phyloP scores from a whole-genome alignment of 2,329 filamentous ascomycete genomes.

The Parastagonospora avenae region DNA sequence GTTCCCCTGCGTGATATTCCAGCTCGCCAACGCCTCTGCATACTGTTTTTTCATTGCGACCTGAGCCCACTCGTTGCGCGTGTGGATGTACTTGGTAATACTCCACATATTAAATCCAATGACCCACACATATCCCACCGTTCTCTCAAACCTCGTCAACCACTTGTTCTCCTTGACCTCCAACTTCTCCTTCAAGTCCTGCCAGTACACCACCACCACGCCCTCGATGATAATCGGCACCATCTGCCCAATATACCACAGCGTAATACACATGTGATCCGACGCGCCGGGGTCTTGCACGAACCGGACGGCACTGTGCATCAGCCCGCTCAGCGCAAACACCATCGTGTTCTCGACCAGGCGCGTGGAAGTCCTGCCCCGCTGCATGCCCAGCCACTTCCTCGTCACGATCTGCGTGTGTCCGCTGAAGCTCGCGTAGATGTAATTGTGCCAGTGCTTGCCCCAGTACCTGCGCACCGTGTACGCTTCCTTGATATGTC shows the following conservation, averaged over 20 bases:
- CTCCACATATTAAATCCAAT: conserved; percentile 24
- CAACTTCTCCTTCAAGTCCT: background rate
- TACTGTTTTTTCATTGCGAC: background rate
- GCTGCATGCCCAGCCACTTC: conserved; percentile 10
- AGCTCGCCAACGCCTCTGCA: background rate
- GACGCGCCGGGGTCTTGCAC: conserved; percentile 4
- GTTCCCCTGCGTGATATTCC: background rate
- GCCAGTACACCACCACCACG: conserved; percentile 11
- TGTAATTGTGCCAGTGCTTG: conserved; percentile 27
- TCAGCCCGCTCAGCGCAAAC: conserved; percentile 19
- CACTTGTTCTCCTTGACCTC: conserved; percentile 2
- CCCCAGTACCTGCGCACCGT: conserved; percentile 25
- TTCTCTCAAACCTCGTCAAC: conserved; percentile 8
- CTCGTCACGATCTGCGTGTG: conserved; percentile 21
- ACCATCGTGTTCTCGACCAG: conserved; percentile 24
- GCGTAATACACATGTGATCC: conserved; percentile 18
- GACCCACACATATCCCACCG: conserved; percentile 21
- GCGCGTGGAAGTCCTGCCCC: conserved; percentile 1
- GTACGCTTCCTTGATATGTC: conserved; percentile 3
- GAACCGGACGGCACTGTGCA: conserved; percentile 19
- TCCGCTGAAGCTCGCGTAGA: conserved; percentile 16
- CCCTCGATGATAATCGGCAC: conserved; percentile 21
- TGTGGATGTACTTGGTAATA: conserved; percentile 16
- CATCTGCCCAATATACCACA: conserved; percentile 24
- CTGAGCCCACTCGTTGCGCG: conserved; percentile 14